Base-by-base conservation (phyloP, 345 rosid species). In the Eucalyptus sp. region DNA sequence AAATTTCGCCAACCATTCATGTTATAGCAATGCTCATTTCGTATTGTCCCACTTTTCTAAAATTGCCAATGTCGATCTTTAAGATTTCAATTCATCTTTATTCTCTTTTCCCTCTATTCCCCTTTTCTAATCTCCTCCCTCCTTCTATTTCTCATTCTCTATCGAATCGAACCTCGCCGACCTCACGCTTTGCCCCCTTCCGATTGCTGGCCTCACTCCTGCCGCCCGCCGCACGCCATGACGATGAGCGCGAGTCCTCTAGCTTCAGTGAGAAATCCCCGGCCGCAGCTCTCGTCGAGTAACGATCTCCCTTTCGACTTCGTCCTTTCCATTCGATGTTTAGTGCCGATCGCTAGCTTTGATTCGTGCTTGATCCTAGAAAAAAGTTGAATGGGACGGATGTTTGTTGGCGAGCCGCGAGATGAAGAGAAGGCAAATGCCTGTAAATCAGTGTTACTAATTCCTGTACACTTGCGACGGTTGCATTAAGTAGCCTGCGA, bases 391-490 rank as follows among this genome's bases (percentile, higher is more conserved):
- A 18, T 18, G 4, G 2, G 14, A 17, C 81, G 44, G 20, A 18
- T 37, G 81, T 62, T 71, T 3, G 0, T 18, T 5, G 46, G 27
- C 2, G 46, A 9, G 6, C 25, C 46, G 46, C 81, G 44, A 71
- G 46, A 71, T 18, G 81, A 37, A 12, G 41, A 41, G 41, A 37
- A 37, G 1, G 46, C 2, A 71, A 71, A 71, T 71, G 25, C 46
- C 25, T 37, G 83, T 37, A 20, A 18, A 18, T 71, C 8, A 17
- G 81, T 5, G 4, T 3, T 71, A 5, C 81, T 71, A 2, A 17
- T 1, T 33, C 44, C 18, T 33, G 6, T 68, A 0, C 43, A 41
- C 5, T 20, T 33, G 80, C 10, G 24, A 8, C 12, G 0, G 80
- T 68, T 33, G 44, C 80, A 8, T 66, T 66, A 31, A 31, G 81